Evolutionary conservation across 139 green algal genomes (phyloP), one percentile per base, ranked within the genome.

Genomic region (Auxenochlorella pyrenoidosa): DNA sequence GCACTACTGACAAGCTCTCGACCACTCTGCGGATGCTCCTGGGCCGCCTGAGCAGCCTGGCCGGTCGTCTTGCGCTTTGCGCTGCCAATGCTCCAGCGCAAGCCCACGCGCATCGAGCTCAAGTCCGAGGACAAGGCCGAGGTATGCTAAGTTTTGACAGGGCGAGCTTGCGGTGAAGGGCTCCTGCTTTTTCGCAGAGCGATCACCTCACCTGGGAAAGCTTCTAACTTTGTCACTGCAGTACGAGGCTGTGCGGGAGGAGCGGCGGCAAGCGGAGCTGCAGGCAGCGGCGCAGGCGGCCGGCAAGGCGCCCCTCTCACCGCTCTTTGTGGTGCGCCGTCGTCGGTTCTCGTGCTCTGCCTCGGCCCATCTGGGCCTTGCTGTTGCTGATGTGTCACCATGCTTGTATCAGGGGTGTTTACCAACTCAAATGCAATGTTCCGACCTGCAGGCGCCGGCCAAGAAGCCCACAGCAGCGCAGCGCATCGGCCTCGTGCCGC

Each of bases 21-120:
- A 32, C 66, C 68, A 0, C 12, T 34, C 34, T 44, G 44, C 66
- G 79, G 34, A 85, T 85, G 80, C 80, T 85, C 13, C 12, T 76
- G 70, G 34, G 34, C 34, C 63, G 63, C 63, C 54, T 63, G 54
- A 63, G 54, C 54, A 63, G 54, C 28, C 54, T 40, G 79, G 38
- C 47, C 5, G 79, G n/a, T 59, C 66, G 54, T 66, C n/a, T 71
- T 19, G 78, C 32, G 78, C 51, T 60, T 38, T 51, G 75, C 75
- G 32, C 43, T 18, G 75, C 41, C 41, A 15, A 98, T 98, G 96
- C 92, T 98, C 28, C 91, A 92, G 15, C 84, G 94, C 5, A 94
- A 95, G 87, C 96, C 95, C n/a, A 98, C 96, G 3, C 89, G 93
- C 32, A 95, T 98, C n/a, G 96, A 98, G 79, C 88, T 98, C n/a